Conservation (phyloP, 371 early-diverging fungal species). For the Haplosporangium sp. region DNA sequence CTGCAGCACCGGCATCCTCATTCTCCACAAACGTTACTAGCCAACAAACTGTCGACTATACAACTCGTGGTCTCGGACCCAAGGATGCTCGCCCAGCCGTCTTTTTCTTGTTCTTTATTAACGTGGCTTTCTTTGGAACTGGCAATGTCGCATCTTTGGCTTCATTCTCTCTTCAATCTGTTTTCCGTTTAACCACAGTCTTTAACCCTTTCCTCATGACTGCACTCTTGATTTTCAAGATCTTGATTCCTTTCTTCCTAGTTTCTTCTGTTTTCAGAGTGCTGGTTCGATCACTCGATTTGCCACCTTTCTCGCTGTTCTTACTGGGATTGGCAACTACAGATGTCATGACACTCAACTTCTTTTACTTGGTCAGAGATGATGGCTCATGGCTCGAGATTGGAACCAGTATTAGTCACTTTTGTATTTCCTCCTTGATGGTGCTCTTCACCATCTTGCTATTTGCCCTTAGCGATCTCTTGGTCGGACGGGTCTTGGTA, state of each 20-base stretch:
- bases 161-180: constrained; percentile 90
- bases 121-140: constrained; percentile 96
- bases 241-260: constrained; percentile 93
- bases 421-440: constrained; percentile 87
- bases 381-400: constrained; percentile 97
- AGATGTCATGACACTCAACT: constrained; percentile 95
- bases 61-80: constrained; percentile 53
- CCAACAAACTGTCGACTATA: constrained; percentile 19
- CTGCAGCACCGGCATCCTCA: background rate
- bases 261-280: constrained; percentile 85
- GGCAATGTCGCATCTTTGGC: constrained; percentile 93
- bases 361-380: constrained; percentile 94
- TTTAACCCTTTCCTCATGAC: constrained; percentile 95
- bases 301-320: constrained; percentile 88
- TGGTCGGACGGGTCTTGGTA: constrained; percentile 48
- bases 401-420: constrained; percentile 94
- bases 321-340: constrained; percentile 85
- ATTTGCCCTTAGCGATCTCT: constrained; percentile 66
- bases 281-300: constrained; percentile 74
- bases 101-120: constrained; percentile 88
- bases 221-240: constrained; percentile 84
- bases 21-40: constrained; percentile 3
- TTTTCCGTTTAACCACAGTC: constrained; percentile 90
- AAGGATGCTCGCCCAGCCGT: constrained; percentile 81
- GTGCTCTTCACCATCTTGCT: constrained; percentile 82